phyloP scores from a whole-genome alignment of 2,329 filamentous ascomycete species.

The Metarhizium album region DNA sequence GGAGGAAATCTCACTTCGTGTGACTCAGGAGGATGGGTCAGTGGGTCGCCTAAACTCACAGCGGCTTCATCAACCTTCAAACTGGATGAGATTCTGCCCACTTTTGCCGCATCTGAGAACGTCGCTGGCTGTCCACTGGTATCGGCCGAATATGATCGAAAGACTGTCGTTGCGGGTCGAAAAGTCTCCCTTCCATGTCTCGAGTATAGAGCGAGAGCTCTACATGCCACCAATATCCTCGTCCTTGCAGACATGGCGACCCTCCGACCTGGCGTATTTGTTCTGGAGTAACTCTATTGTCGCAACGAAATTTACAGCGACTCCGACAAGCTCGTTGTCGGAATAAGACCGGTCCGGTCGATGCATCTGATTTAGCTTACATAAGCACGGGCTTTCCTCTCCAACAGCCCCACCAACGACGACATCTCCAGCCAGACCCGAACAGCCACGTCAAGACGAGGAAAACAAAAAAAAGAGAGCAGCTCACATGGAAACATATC shows the following conservation, averaged over 20 bases:
- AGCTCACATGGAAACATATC: no score
- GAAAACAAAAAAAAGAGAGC: neutral
- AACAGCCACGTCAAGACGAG: neutral
- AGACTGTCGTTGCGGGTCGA: constrained; percentile 10
- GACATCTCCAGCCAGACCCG: neutral
- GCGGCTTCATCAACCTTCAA: neutral
- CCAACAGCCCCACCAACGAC: neutral
- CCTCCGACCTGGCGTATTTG: constrained; percentile 2
- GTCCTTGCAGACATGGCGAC: constrained; percentile 23
- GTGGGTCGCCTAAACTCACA: neutral
- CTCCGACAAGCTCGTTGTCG: constrained; percentile 6
- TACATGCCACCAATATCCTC: constrained; percentile 24
- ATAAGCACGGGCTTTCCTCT: neutral
- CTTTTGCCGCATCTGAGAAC: neutral
- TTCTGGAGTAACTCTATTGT: neutral
- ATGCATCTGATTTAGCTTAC: neutral
- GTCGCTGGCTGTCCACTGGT: constrained; percentile 6
- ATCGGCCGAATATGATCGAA: constrained; percentile 23
- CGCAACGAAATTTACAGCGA: constrained; percentile 4
- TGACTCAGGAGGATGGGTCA: neutral
- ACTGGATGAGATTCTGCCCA: neutral
- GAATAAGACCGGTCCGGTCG: constrained; percentile 12
- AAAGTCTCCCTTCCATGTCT: constrained; percentile 15
- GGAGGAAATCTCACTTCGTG: constrained; percentile 1
- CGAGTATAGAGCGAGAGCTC: constrained; percentile 21